phyloP scores from a whole-genome alignment of 768 basidiomycete genomes.

The Sporobolomyces roseus region DNA sequence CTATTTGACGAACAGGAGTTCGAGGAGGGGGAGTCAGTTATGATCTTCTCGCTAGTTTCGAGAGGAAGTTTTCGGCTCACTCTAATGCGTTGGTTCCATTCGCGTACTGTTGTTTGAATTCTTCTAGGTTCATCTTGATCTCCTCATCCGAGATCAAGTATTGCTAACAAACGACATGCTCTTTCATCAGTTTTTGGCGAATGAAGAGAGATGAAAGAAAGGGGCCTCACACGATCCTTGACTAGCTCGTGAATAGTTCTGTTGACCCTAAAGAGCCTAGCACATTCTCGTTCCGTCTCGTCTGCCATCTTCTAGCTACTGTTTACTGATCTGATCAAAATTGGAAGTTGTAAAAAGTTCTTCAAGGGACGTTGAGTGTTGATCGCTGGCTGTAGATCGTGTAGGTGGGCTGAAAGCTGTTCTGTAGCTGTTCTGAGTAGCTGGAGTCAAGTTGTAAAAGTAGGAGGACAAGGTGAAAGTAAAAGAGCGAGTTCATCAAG shows the following conservation, averaged over 20 bases:
- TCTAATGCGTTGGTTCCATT: conserved; percentile 67
- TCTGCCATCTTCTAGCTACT: conserved; percentile 41
- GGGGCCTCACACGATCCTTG: conserved; percentile 84
- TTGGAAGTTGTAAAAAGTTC: too few relatives aligned
- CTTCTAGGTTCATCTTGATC: conserved; percentile 76
- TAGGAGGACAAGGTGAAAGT: too few relatives aligned
- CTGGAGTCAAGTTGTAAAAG: too few relatives aligned
- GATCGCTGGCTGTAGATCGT: too few relatives aligned
- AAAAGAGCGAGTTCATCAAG: too few relatives aligned
- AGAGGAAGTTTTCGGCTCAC: conserved; percentile 55
- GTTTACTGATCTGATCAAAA: too few relatives aligned
- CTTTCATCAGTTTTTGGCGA: neutral
- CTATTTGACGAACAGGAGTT: conserved; percentile 53
- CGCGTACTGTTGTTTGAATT: conserved; percentile 71
- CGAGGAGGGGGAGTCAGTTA: neutral
- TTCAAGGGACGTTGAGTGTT: too few relatives aligned
- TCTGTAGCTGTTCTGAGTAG: too few relatives aligned
- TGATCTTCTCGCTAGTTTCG: neutral
- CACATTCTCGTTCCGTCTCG: conserved; percentile 46
- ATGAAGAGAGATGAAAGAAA: too few relatives aligned
- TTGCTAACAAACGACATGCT: conserved; percentile 57
- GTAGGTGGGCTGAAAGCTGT: too few relatives aligned
- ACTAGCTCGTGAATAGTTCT: conserved; percentile 94
- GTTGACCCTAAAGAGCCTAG: conserved; percentile 92
- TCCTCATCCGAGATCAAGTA: conserved; percentile 93